Percentiles rank a stretch among this genome's conserved stretches.
Evolutionary conservation across 179 eudicot species (phyloP).

Genomic region (Heliamphora pulchella): DNA sequence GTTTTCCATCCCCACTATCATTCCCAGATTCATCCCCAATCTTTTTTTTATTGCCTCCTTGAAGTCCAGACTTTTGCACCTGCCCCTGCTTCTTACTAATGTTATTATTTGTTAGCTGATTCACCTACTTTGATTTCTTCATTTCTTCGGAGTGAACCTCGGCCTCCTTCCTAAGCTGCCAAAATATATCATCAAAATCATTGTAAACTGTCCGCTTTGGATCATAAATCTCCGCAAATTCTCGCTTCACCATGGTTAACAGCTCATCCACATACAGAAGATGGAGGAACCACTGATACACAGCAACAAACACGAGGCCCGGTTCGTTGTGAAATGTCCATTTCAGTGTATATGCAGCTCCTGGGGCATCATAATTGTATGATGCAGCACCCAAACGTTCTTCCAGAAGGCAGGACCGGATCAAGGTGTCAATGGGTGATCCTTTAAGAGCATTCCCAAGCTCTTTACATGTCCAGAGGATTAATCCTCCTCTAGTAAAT

Average conservation of each 20-base stretch:
- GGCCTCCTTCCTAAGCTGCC: constrained; percentile 85
- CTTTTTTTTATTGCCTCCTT: constrained; percentile 63
- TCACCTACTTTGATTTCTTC: constrained; percentile 66
- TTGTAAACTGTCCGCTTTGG: constrained; percentile 56
- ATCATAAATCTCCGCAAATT: constrained; percentile 74
- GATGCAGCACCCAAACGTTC: constrained; percentile 87
- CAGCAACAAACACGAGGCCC: constrained; percentile 92
- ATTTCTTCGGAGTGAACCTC: constrained; percentile 89
- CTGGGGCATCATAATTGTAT: constrained; percentile 71
- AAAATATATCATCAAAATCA: constrained; percentile 67
- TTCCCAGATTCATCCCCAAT: constrained; percentile 40
- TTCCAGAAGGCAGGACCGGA: constrained; percentile 87
- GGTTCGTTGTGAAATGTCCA: constrained; percentile 96
- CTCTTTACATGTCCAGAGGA: constrained; percentile 96
- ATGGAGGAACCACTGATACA: constrained; percentile 77
- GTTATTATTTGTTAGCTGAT: constrained; percentile 29
- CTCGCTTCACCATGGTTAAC: constrained; percentile 78
- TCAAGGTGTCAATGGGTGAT: constrained; percentile 83
- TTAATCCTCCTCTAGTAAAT: constrained; percentile 89
- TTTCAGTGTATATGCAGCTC: constrained; percentile 75
- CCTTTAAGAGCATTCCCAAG: constrained; percentile 83
- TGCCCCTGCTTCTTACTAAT: constrained; percentile 54
- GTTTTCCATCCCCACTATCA: constrained; percentile 53
- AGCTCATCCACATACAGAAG: constrained; percentile 89
- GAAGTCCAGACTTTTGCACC: constrained; percentile 41